Base-by-base conservation (phyloP, 108 stramenopile genomes). In the Craspedostauros australis region DNA sequence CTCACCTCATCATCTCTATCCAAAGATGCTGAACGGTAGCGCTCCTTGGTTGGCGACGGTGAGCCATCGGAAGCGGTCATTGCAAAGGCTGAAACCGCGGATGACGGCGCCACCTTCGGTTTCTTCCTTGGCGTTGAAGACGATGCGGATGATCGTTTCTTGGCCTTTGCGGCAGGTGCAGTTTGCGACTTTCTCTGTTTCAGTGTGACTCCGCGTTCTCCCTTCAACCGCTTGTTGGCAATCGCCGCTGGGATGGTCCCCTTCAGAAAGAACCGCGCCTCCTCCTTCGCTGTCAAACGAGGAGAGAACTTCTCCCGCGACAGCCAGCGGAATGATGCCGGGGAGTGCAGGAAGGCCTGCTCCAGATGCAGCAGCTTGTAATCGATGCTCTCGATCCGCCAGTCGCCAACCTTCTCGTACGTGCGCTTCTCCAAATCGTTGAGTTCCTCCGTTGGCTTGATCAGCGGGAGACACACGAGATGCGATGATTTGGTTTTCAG, bases 391-490 rank as follows among this genome's bases (percentile, higher is more conserved):
- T 46, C 48, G 12, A 70, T 39, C 38, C 45, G 52, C 73, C 73
- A 76, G 14, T 60, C 50, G 5, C 64, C 63, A 9, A 50, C 45
- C 31, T 54, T 57, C 22, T 44, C 40, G 39, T 56, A 77, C n/a
- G 44, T 56, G 39, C 76, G 55, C 37, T 62, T 71, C 26, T 77
- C 70, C 37, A 77, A 39, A 47, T 71, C 70, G 12, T 27, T 41
- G 15, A 52, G 31, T 41, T 23, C 50, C 24, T 67, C 51, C 16
- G 61, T 26, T 16, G 62, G 44, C 43, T 46, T 39, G 27, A 77
- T 71, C 36, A 71, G 42, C 20, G 70, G 66, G 5, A 67, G 54
- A 2, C 32, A 20, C 23, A 46, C 39, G 0, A 61, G 36, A 9
- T 43, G 15, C 7, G 23, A 22, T 30, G 65, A 64, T 23, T 57